Percentiles rank a stretch among this genome's conserved stretches.
These are phyloP conservation scores for Juncus effusus DNA, from an alignment of 176 grass and related monocot genomes.

Conservation along the genomic window DNA sequence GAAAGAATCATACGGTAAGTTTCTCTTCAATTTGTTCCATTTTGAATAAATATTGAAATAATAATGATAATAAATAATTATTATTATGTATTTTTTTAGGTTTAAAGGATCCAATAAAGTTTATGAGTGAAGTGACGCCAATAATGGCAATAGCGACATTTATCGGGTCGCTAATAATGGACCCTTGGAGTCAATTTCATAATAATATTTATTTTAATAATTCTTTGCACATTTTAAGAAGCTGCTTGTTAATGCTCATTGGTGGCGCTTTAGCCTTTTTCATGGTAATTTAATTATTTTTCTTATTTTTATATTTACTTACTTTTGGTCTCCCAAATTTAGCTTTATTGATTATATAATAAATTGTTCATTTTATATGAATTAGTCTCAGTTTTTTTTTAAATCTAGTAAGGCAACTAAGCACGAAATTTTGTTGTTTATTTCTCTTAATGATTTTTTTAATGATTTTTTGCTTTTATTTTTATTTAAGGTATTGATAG, in stretches of 20 bases:
- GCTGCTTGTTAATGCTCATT: constrained; percentile 87
- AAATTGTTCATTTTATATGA: too few species aligned
- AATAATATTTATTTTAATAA: constrained; percentile 85
- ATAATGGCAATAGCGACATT: constrained; percentile 89
- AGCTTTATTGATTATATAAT: too few species aligned
- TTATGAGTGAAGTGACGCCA: constrained; percentile 96
- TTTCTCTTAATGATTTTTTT: constrained; percentile 18
- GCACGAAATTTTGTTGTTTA: neutral
- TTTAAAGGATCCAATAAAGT: constrained; percentile 89
- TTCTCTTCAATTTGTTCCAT: neutral
- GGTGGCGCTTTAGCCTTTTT: constrained; percentile 93
- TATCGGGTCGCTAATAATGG: constrained; percentile 82
- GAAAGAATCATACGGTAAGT: constrained; percentile 57
- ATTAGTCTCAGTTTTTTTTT: too few species aligned
- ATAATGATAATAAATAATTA: constrained; percentile 19
- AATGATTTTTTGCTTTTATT: neutral
- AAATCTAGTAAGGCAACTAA: too few species aligned
- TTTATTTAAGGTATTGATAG: constrained; percentile 68
- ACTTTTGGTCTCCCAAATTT: too few species aligned
- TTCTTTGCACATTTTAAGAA: constrained; percentile 68
- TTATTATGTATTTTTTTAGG: constrained; percentile 49
- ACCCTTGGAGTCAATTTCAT: constrained; percentile 87
- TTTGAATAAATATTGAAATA: neutral
- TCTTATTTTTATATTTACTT: constrained; percentile 1
- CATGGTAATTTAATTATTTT: constrained; percentile 55